These are phyloP conservation scores for Diaporthe sp. DNA, from an alignment of 2,329 filamentous ascomycete genomes.

Conservation along the genomic window DNA sequence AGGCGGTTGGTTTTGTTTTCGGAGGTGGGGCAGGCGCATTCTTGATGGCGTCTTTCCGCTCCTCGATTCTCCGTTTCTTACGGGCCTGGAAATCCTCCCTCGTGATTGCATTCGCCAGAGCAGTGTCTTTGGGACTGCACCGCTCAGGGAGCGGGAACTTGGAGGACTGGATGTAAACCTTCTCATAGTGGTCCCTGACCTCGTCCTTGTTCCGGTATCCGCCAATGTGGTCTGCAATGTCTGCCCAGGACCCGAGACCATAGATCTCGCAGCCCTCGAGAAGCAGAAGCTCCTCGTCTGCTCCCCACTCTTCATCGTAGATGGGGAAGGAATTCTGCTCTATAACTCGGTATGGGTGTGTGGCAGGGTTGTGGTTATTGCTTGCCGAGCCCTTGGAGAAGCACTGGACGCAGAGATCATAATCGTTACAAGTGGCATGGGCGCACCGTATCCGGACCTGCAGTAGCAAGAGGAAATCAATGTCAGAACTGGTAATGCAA, in stretches of 20 bases:
- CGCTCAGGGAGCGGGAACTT: slow-evolving; percentile 89
- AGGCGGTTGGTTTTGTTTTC: slow-evolving; percentile 96
- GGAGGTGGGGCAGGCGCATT: slow-evolving; percentile 85
- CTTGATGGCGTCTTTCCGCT: slow-evolving; percentile 88
- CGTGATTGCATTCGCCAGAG: slow-evolving; percentile 83
- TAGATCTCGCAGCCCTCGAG: slow-evolving; percentile 97
- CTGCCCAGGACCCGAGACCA: slow-evolving; percentile 95
- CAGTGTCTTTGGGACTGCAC: slow-evolving; percentile 85
- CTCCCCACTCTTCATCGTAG: slow-evolving; percentile 94
- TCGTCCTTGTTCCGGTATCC: slow-evolving; percentile 96
- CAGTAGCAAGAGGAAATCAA: background rate
- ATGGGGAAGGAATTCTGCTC: slow-evolving; percentile 99
- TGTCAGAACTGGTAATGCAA: background rate
- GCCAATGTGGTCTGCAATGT: slow-evolving; percentile 98
- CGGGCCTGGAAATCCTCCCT: slow-evolving; percentile 92
- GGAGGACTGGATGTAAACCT: slow-evolving; percentile 86
- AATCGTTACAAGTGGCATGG: slow-evolving; percentile 85
- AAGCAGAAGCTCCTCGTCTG: slow-evolving; percentile 94
- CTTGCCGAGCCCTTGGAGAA: slow-evolving; percentile 87
- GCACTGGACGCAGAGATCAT: slow-evolving; percentile 96
- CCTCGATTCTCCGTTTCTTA: slow-evolving; percentile 94
- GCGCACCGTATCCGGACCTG: slow-evolving; percentile 97
- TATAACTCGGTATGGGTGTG: slow-evolving; percentile 92
- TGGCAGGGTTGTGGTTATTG: slow-evolving; percentile 86
- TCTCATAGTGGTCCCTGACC: slow-evolving; percentile 92